Evolutionary conservation across 257 asterid species (phyloP).

Genomic region (Hygrophila difformis): DNA sequence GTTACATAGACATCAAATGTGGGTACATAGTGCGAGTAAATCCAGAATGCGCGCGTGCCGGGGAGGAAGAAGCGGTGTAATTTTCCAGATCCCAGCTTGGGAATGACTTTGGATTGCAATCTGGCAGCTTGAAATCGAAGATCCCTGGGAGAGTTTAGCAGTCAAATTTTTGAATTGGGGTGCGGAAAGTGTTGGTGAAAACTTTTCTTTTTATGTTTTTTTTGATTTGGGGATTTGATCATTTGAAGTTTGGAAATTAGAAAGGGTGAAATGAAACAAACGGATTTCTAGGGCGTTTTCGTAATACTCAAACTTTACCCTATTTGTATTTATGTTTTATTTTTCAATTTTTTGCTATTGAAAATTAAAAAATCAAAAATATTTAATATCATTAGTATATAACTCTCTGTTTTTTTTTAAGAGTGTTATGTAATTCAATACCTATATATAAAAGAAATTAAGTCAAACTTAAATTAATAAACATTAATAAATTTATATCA

Average conservation of each 20-base stretch:
- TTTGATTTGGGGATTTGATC: constrained; percentile 21
- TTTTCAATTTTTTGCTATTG: too few species aligned
- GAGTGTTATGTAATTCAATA: too few species aligned
- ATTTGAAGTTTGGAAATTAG: constrained; percentile 23
- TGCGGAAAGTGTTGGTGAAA: constrained; percentile 17
- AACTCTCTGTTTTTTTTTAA: too few species aligned
- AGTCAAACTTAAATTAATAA: too few species aligned
- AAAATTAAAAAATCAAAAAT: too few species aligned
- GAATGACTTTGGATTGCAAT: constrained; percentile 17
- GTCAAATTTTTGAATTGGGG: constrained; percentile 22
- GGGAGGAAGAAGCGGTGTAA: constrained; percentile 18
- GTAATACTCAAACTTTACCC: background rate
- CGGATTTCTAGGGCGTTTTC: constrained; percentile 10
- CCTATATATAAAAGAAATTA: too few species aligned
- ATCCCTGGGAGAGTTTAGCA: constrained; percentile 23
- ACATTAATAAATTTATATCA: too few species aligned
- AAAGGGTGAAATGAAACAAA: constrained; percentile 17
- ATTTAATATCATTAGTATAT: too few species aligned
- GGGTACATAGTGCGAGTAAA: constrained; percentile 11
- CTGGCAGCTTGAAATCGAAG: constrained; percentile 27
- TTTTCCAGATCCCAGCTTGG: constrained; percentile 39
- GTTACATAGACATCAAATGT: constrained; percentile 22
- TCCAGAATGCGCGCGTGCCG: constrained; percentile 6
- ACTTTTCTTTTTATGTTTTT: constrained; percentile 6
- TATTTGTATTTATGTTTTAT: too few species aligned